Evolutionary conservation across 164 flowering plant genomes (phyloP), one percentile per base, ranked within the genome.

Genomic region (Annona squamosa): DNA sequence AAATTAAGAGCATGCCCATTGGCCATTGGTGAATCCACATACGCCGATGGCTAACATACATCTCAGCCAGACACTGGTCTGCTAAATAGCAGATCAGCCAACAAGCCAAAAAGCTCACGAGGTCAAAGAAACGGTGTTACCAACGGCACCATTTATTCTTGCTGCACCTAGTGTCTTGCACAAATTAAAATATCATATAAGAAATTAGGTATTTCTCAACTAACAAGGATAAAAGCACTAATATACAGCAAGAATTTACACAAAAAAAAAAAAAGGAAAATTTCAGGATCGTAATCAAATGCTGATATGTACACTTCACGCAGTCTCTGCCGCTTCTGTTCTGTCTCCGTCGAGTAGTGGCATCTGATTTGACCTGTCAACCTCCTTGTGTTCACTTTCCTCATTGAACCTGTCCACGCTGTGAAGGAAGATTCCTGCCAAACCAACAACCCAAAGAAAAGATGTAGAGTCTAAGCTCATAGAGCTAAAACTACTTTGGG

Each of bases 381-480:
- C 62, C 16, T 67, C 46, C 17, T 62, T 26, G 67, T 80, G 71
- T 68, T 81, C 85, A 46, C 72, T 80, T 0, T 88, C 87, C 83
- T 89, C 92, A 48, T 87, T 72, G 73, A 77, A 88, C 76, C 83
- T 83, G 82, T 91, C 97, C 62, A 86, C 92, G 45, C 89, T 80
- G 17, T 73, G 83, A 48, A 89, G 76, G 70, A 91, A 91, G 48
- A 89, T 76, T 57, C 97, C 97, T 91, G 86, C 77, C 68, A 75
- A 73, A 41, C 17, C 26, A 13, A 7, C 62, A 48, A 48, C 57
- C 12, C 13, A 4, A 52, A 52, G 13, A 9, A 52, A 9, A 2
- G 13, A 52, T 52, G 59, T 3, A 52, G 9, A 10, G 59, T 16
- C 13, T 16, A 6, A 26, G 9, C 13, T 52, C 59, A 52, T 16